Base-by-base conservation (phyloP, 2,329 filamentous ascomycete species). In the Cordyceps cicadae region DNA sequence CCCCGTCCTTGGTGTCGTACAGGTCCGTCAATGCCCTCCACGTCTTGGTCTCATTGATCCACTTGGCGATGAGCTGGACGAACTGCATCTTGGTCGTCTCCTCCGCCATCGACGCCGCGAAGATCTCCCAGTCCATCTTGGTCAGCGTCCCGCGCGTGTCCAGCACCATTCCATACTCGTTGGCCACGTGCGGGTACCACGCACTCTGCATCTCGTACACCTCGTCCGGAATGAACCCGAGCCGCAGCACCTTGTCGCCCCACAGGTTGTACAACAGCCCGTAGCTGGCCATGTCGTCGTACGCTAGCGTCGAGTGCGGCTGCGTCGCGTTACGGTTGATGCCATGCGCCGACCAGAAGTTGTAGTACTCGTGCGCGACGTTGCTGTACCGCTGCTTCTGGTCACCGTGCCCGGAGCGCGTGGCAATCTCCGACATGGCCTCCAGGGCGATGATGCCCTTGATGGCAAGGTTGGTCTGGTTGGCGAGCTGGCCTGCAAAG, bases 61-160 rank as follows among this genome's bases (percentile, higher is more conserved):
- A 96, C 61, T 74, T 76, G 2, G 88, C 88, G 50, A 93, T 81
- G 41, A 83, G 81, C 54, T 83, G 77, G 56, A 93, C 78, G 66
- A 96, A 89, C 70, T 86, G 79, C 12, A 79, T 74, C 59, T 85
- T 80, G 1, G 88, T 88, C 34, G 78, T 72, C 58, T 78, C 72
- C 48, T 79, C 80, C 0, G 89, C 82, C 12, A 92, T 86, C 11
- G 90, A 87, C n/a, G 91, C 91, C 5, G 85, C 84, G 75, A 92
- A 92, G 71, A 94, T 85, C 70, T 92, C 86, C 91, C 91, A 96
- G 76, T 96, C 91, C 0, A 84, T 85, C 76, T 96, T 96, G 64
- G 90, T 89, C 76, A 91, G 93, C 1, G 87, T 77, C 74, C 94
- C 89, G 54, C 91, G 85, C 51, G 84, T 87, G 75, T 96, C 91